Evolutionary conservation across 176 grass and related monocot genomes (phyloP).

Genomic region (Ananas comosus): DNA sequence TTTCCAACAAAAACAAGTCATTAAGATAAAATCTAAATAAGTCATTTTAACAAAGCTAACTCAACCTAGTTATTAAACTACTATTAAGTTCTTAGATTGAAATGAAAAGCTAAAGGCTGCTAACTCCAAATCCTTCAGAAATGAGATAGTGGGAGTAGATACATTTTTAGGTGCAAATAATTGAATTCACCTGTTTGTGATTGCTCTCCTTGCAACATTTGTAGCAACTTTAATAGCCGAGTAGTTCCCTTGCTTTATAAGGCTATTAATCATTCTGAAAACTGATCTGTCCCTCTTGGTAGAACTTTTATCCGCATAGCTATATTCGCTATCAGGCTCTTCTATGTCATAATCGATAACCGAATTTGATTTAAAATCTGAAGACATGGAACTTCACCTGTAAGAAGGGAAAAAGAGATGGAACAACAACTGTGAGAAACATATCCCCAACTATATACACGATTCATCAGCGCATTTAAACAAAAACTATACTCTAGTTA

Average conservation of each 20-base stretch:
- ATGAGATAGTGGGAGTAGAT: background rate
- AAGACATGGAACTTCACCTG: constrained; percentile 50
- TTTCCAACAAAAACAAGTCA: background rate
- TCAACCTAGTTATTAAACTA: too few relatives aligned
- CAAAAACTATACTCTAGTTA: background rate
- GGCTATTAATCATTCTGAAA: constrained; percentile 51
- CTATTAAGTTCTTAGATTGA: too few relatives aligned
- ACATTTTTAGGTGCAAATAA: background rate
- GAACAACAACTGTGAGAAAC: background rate
- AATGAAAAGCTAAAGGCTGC: too few relatives aligned
- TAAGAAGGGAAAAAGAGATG: constrained; percentile 5
- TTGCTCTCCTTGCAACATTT: constrained; percentile 44
- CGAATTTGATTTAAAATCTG: constrained; percentile 35
- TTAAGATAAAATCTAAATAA: too few relatives aligned
- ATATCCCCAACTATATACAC: background rate
- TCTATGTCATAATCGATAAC: constrained; percentile 46
- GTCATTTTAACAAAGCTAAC: background rate
- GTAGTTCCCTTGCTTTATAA: constrained; percentile 70
- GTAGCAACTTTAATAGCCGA: constrained; percentile 49
- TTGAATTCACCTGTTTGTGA: constrained; percentile 37
- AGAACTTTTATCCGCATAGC: constrained; percentile 33
- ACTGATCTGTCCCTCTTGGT: constrained; percentile 49
- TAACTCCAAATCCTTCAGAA: background rate
- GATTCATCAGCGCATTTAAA: background rate
- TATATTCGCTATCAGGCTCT: constrained; percentile 52